Percentiles rank a stretch among this genome's conserved stretches.
phyloP scores from a whole-genome alignment of 2,329 filamentous ascomycete species.

The Aspergillus vadensis region DNA sequence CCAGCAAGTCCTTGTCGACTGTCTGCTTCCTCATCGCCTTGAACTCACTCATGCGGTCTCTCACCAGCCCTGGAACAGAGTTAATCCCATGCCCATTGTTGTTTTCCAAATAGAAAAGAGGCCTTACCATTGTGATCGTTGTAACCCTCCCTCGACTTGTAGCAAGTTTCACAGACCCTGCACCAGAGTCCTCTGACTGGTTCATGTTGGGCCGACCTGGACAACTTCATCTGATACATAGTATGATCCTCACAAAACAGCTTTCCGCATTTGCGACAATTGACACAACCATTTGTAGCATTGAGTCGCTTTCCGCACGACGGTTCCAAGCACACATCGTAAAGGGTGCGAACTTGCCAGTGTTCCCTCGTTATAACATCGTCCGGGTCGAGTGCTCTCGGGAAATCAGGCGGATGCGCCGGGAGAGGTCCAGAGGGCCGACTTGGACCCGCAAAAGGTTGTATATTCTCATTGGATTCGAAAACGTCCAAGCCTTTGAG shows the following conservation, averaged over 20 bases:
- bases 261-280: conserved; percentile 89
- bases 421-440: conserved; percentile 31
- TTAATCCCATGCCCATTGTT: conserved; percentile 9
- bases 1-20: conserved; percentile 82
- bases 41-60: conserved; percentile 75
- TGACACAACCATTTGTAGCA: conserved; percentile 78
- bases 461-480: conserved; percentile 77
- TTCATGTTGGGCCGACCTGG: conserved; percentile 83
- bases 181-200: conserved; percentile 91
- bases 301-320: conserved; percentile 79
- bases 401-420: conserved; percentile 36
- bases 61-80: conserved; percentile 54
- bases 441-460: conserved; percentile 42
- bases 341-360: conserved; percentile 77
- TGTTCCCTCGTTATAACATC: conserved; percentile 84
- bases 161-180: conserved; percentile 97
- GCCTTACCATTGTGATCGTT: conserved; percentile 72
- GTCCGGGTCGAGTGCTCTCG: conserved; percentile 69
- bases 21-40: conserved; percentile 69
- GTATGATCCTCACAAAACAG: conserved; percentile 97
- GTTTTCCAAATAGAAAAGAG: background rate
- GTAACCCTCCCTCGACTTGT: conserved; percentile 93
- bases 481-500: conserved; percentile 90
- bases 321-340: conserved; percentile 85
- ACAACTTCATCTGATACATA: conserved; percentile 99